phyloP scores from a whole-genome alignment of 306 rosid species.

The Boehmeria nivea region DNA sequence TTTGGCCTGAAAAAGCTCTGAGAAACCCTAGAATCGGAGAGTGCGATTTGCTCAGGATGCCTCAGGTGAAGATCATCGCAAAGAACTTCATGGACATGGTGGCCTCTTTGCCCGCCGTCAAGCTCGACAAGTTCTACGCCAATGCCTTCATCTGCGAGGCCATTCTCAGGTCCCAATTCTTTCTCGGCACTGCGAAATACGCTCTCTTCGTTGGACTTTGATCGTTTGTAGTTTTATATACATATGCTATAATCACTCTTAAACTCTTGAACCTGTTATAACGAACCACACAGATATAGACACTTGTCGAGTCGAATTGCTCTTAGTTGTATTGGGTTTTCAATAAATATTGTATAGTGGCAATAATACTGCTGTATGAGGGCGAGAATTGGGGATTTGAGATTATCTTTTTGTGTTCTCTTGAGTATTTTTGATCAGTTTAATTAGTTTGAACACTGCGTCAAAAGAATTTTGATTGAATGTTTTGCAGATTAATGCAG shows the following conservation, averaged over 20 bases:
- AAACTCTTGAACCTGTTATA: no score
- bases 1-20: neutral
- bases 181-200: neutral
- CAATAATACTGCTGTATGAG: no score
- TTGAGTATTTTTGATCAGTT: no score
- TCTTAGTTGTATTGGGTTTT: no score
- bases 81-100: slow-evolving; percentile 99
- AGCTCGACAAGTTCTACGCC: slow-evolving; percentile 80
- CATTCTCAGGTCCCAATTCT: slow-evolving; percentile 70
- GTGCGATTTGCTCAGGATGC: slow-evolving; percentile 42
- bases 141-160: slow-evolving; percentile 95
- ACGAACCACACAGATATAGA: no score
- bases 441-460: no score
- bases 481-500: no score
- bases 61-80: slow-evolving; percentile 86
- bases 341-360: no score
- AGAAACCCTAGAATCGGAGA: slow-evolving; percentile 11
- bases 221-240: no score
- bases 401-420: neutral
- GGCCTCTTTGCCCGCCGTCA: slow-evolving; percentile 88
- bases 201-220: neutral
- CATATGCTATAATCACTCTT: no score
- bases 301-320: no score
- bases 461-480: no score
- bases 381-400: neutral